Evolutionary conservation across 495 filamentous ascomycete genomes (phyloP).

Genomic region (Neurospora sp.): DNA sequence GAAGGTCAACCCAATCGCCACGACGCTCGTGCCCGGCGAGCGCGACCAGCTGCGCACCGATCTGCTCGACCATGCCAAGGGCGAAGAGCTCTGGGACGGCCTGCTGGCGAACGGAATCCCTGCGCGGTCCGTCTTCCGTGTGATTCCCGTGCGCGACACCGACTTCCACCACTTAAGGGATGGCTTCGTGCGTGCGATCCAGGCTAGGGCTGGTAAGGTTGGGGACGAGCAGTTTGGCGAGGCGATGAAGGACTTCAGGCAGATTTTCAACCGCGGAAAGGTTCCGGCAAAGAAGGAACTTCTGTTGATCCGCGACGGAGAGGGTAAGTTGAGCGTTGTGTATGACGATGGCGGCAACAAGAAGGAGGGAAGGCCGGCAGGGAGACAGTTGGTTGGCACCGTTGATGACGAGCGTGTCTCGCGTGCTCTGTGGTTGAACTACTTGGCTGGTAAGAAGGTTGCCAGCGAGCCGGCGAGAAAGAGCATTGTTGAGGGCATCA

Average conservation of each 20-base stretch:
- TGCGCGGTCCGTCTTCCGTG: conserved; percentile 57
- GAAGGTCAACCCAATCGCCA: conserved; percentile 55
- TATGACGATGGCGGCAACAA: conserved; percentile 50
- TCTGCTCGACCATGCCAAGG: conserved; percentile 58
- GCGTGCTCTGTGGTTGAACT: conserved; percentile 79
- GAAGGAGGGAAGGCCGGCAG: conserved; percentile 24
- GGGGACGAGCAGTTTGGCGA: conserved; percentile 61
- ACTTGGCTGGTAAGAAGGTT: conserved; percentile 77
- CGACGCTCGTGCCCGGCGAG: conserved; percentile 70
- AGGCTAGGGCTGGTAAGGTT: conserved; percentile 52
- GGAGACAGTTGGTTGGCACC: conserved; percentile 46
- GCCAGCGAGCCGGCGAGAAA: conserved; percentile 72
- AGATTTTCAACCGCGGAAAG: conserved; percentile 61
- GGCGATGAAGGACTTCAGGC: conserved; percentile 65
- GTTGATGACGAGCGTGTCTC: conserved; percentile 72
- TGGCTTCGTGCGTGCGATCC: conserved; percentile 79
- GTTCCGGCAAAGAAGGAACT: conserved; percentile 69
- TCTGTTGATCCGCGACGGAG: conserved; percentile 55
- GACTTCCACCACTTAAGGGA: conserved; percentile 88
- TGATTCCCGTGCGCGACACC: conserved; percentile 79
- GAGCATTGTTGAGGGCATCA: conserved; percentile 77
- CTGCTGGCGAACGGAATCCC: conserved; percentile 54
- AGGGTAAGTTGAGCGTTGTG: conserved; percentile 57
- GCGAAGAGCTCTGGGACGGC: conserved; percentile 61
- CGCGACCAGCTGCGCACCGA: conserved; percentile 56